Percentiles rank a stretch among this genome's conserved stretches.
phyloP scores from a whole-genome alignment of 345 rosid genomes.

The Citrus hindsii region DNA sequence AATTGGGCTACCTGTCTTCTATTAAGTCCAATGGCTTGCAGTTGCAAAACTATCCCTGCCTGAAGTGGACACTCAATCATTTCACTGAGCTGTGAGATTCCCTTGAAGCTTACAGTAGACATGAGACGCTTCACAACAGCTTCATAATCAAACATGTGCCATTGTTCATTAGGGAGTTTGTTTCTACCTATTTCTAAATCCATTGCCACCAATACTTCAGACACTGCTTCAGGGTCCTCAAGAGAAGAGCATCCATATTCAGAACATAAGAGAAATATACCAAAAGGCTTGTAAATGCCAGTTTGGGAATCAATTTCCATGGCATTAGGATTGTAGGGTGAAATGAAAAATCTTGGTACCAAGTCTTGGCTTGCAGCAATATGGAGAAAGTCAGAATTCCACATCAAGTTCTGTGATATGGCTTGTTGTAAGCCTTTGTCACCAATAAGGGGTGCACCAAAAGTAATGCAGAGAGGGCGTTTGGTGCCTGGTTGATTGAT shows the following conservation, averaged over 20 bases:
- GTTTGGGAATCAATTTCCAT: too few species aligned
- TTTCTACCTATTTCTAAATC: background rate
- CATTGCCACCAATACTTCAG: constrained; percentile 21
- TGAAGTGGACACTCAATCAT: background rate
- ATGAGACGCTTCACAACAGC: constrained; percentile 4
- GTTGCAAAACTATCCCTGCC: constrained; percentile 23
- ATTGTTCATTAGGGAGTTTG: constrained; percentile 11
- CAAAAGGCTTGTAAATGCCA: constrained; percentile 44
- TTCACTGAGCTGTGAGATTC: constrained; percentile 8
- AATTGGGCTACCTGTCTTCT: constrained; percentile 26
- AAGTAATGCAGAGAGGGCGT: constrained; percentile 65
- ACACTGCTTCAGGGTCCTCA: constrained; percentile 43
- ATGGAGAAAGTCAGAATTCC: constrained; percentile 59
- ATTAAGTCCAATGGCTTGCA: constrained; percentile 30
- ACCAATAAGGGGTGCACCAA: constrained; percentile 60
- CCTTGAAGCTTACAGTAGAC: constrained; percentile 6
- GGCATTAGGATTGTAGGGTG: too few species aligned
- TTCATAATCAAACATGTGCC: constrained; percentile 20
- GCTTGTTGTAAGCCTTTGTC: constrained; percentile 33
- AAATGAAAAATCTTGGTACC: constrained; percentile 31
- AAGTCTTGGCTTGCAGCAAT: constrained; percentile 37
- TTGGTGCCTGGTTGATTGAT: constrained; percentile 9
- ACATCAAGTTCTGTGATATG: constrained; percentile 23
- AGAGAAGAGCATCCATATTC: constrained; percentile 34
- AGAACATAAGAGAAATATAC: constrained; percentile 48